phyloP scores from a whole-genome alignment of 139 green algal species.

The Penium margaritaceum region DNA sequence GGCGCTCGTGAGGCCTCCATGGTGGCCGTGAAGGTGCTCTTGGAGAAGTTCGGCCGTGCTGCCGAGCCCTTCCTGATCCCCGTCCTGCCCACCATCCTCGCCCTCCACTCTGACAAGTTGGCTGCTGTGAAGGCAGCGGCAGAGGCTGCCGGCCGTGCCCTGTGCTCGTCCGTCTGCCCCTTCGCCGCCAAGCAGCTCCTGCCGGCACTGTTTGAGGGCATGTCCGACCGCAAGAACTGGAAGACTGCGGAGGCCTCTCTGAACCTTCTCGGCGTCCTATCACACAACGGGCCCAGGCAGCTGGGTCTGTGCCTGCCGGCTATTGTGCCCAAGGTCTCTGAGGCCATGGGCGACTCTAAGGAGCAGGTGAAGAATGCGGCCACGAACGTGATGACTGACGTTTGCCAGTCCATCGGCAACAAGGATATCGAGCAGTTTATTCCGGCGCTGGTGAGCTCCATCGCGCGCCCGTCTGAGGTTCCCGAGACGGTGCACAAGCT shows the following conservation, averaged over 20 bases:
- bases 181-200: constrained; percentile 21
- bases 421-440: constrained; percentile 79
- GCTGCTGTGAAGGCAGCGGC: neutral
- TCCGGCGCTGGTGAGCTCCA: constrained; percentile 70
- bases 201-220: constrained; percentile 9
- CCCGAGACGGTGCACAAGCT: constrained; percentile 85
- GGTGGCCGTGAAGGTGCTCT: neutral
- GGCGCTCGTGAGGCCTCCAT: constrained; percentile 4
- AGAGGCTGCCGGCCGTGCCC: neutral
- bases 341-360: constrained; percentile 25
- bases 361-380: constrained; percentile 43
- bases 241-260: constrained; percentile 5
- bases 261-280: constrained; percentile 7
- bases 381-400: constrained; percentile 49
- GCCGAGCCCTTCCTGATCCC: constrained; percentile 30
- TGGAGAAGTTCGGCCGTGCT: constrained; percentile 1
- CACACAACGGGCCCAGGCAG: constrained; percentile 21
- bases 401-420: constrained; percentile 65
- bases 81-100: constrained; percentile 12
- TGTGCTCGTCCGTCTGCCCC: constrained; percentile 13
- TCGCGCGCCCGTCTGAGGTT: constrained; percentile 62
- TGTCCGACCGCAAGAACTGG: constrained; percentile 27
- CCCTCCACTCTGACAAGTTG: constrained; percentile 24
- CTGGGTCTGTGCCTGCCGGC: constrained; percentile 25
- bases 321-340: constrained; percentile 27